Evolutionary conservation across 2,329 filamentous ascomycete genomes (phyloP).

Genomic region (Allantophomopsis lycopodina): DNA sequence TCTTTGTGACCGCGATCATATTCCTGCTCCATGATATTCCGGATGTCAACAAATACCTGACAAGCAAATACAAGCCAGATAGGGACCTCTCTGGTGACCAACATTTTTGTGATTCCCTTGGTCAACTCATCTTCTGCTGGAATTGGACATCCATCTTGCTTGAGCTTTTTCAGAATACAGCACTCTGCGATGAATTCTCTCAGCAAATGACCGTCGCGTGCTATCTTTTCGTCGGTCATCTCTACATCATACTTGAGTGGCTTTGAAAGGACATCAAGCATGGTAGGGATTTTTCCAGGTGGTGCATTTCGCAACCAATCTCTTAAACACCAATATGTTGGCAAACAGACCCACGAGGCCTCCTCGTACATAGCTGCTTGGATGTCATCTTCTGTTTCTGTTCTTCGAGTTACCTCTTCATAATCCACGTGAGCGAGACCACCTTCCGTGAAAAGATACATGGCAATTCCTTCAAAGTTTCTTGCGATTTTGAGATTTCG

Average conservation of each 20-base stretch:
- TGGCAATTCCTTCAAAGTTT: conserved; percentile 13
- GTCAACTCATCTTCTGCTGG: conserved; percentile 16
- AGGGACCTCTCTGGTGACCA: conserved; percentile 7
- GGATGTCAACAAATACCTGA: conserved; percentile 19
- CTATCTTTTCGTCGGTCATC: conserved; percentile 5
- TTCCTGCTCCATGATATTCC: conserved; percentile 15
- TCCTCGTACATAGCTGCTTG: conserved; percentile 12
- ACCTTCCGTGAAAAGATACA: conserved; percentile 14
- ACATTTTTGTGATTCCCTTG: conserved; percentile 10
- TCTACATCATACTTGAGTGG: conserved; percentile 10
- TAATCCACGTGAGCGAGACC: conserved; percentile 17
- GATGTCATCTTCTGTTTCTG: conserved; percentile 10
- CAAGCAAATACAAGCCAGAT: conserved; percentile 16
- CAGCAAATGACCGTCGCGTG: conserved; percentile 9
- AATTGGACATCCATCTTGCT: conserved; percentile 6
- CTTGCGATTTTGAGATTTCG: neutral
- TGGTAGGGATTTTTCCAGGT: conserved; percentile 14
- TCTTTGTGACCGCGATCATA: conserved; percentile 4
- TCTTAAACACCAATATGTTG: conserved; percentile 8
- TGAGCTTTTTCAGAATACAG: conserved; percentile 14
- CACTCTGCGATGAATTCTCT: conserved; percentile 12
- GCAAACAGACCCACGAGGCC: conserved; percentile 15
- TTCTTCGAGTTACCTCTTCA: conserved; percentile 6
- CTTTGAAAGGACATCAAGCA: conserved; percentile 3
- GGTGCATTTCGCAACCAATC: conserved; percentile 7